phyloP scores from a whole-genome alignment of 805 yeast species.

The Myxozyma vanderwaltii region DNA sequence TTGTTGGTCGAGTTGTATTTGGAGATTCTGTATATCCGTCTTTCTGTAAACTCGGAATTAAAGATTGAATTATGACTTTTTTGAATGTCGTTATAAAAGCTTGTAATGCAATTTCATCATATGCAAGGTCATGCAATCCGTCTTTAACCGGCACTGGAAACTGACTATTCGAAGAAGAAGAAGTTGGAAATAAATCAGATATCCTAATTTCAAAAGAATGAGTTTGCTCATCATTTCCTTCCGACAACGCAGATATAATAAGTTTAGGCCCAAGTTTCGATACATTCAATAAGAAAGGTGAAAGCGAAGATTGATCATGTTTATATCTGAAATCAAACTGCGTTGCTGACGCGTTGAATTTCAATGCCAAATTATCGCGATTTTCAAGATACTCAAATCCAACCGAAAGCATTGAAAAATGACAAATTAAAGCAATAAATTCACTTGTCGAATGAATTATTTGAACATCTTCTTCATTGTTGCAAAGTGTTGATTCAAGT shows the following conservation, averaged over 20 bases:
- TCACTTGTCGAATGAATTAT: conserved; percentile 13
- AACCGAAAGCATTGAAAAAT: conserved; percentile 23
- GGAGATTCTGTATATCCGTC: conserved; percentile 23
- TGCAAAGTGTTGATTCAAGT: neutral
- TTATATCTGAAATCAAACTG: conserved; percentile 18
- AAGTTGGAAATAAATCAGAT: conserved; percentile 6
- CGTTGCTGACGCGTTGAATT: conserved; percentile 10
- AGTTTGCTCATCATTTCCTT: conserved; percentile 22
- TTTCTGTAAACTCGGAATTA: conserved; percentile 23
- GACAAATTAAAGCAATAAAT: conserved; percentile 16
- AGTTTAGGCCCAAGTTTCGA: conserved; percentile 24
- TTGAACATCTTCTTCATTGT: neutral
- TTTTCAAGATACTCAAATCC: conserved; percentile 25
- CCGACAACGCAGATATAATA: conserved; percentile 21
- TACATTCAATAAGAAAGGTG: conserved; percentile 19
- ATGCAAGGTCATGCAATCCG: neutral
- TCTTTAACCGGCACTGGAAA: conserved; percentile 6
- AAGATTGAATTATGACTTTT: conserved; percentile 13
- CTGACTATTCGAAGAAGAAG: neutral
- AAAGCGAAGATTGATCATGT: conserved; percentile 20
- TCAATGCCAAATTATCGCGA: neutral
- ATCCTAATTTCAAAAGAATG: conserved; percentile 16
- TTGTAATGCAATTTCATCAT: conserved; percentile 1
- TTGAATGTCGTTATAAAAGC: conserved; percentile 17
- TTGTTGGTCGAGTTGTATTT: neutral